Conservation (phyloP, 768 basidiomycete genomes). For the Amanita phalloides region DNA sequence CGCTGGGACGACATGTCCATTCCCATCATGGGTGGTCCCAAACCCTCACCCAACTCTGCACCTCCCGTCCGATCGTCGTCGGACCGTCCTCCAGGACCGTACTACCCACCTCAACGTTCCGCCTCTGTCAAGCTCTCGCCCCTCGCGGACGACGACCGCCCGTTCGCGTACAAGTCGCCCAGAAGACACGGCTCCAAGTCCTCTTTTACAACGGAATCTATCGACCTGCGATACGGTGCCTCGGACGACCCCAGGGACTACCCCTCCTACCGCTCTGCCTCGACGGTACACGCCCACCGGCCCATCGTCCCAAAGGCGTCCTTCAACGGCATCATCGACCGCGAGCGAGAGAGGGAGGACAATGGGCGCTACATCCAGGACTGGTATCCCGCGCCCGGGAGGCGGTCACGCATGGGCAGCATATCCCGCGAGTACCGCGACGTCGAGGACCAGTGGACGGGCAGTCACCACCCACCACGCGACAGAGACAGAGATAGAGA, state of each 20-base stretch:
- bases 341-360: not conserved
- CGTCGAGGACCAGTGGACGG: constrained; percentile 1
- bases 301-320: not conserved
- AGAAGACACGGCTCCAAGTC: not conserved
- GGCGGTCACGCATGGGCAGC: not conserved
- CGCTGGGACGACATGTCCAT: not conserved
- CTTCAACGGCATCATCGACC: not conserved
- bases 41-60: not conserved
- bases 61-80: not conserved
- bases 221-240: not conserved
- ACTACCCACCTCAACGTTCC: not conserved
- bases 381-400: not conserved
- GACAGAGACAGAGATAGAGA: not conserved
- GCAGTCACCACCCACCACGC: not conserved
- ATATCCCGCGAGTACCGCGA: not conserved
- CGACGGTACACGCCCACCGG: not conserved
- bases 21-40: not conserved
- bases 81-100: not conserved
- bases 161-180: not conserved
- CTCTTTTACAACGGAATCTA: not conserved
- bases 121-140: not conserved
- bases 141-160: not conserved
- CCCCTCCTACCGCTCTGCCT: not conserved
- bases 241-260: constrained; percentile 1
- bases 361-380: not conserved